phyloP scores from a whole-genome alignment of 108 stramenopile genomes.

The Seminavis robusta region DNA sequence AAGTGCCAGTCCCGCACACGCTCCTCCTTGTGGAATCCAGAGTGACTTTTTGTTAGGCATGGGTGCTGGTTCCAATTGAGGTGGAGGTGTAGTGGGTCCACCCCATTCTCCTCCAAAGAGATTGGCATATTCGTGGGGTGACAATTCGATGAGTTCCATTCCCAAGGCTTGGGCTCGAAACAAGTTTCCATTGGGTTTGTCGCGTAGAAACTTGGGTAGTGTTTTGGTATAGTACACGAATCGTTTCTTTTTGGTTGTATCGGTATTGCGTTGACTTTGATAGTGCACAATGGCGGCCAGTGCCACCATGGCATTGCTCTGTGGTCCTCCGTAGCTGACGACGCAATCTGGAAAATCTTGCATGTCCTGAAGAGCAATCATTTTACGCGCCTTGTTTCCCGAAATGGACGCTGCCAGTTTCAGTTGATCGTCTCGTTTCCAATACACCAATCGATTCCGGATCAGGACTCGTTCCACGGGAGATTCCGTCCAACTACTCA shows the following conservation, averaged over 20 bases:
- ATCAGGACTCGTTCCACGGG: constrained; percentile 55
- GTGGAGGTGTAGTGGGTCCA: constrained; percentile 44
- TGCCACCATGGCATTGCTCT: constrained; percentile 92
- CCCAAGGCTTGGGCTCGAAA: constrained; percentile 73
- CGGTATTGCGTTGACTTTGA: constrained; percentile 43
- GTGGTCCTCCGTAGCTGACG: constrained; percentile 90
- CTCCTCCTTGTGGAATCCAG: constrained; percentile 83
- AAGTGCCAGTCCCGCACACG: constrained; percentile 44
- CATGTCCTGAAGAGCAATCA: constrained; percentile 57
- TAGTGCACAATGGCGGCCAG: constrained; percentile 80
- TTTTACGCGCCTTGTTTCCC: constrained; percentile 86
- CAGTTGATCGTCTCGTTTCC: constrained; percentile 77
- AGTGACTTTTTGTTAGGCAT: constrained; percentile 52
- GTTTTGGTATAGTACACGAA: constrained; percentile 92
- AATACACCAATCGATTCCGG: constrained; percentile 53
- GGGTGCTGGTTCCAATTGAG: constrained; percentile 52
- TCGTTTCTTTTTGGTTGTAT: constrained; percentile 22
- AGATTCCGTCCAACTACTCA: too few species aligned
- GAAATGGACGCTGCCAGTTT: constrained; percentile 58
- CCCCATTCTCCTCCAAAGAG: constrained; percentile 72
- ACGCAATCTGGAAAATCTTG: constrained; percentile 68
- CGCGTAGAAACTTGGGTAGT: constrained; percentile 76
- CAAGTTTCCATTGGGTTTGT: constrained; percentile 84
- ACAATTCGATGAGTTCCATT: constrained; percentile 79
- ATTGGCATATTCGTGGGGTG: constrained; percentile 53